Conservation (phyloP, 2,329 filamentous ascomycete species). For the Purpureocillium takamizusanense region DNA sequence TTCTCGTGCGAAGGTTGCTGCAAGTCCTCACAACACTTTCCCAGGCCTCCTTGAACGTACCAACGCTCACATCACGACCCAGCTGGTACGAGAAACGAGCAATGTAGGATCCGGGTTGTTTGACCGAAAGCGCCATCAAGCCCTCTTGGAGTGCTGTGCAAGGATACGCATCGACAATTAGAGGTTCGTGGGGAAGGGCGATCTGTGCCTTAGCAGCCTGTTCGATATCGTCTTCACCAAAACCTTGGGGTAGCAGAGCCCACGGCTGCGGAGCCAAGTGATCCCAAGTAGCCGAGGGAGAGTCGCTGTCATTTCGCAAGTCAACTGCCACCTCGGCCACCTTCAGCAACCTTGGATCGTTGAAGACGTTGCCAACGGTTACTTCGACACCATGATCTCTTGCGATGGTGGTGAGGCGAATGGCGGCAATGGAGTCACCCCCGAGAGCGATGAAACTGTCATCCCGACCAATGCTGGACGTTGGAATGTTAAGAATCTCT, state of each 20-base stretch:
- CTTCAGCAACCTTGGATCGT: conserved; percentile 1
- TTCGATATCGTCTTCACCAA: background rate
- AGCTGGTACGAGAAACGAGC: conserved; percentile 17
- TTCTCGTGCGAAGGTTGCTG: conserved; percentile 6
- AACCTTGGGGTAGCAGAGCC: background rate
- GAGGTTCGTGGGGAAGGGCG: conserved; percentile 1
- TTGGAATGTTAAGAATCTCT: conserved; percentile 2
- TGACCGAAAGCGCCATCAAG: conserved; percentile 25
- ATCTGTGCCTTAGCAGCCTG: background rate
- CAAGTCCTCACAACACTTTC: conserved; percentile 3
- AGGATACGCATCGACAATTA: conserved; percentile 23
- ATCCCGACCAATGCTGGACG: background rate
- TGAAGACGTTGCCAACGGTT: conserved; percentile 1
- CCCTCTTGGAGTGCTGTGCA: conserved; percentile 31
- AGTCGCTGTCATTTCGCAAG: background rate
- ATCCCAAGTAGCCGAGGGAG: background rate
- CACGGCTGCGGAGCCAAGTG: background rate
- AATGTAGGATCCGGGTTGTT: conserved; percentile 26
- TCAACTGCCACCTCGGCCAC: background rate
- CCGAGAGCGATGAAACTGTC: conserved; percentile 1
- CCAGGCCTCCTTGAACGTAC: conserved; percentile 19
- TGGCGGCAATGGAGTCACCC: conserved; percentile 11
- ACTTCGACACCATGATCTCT: background rate
- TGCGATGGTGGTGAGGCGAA: conserved; percentile 4
- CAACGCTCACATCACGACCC: conserved; percentile 8